Evolutionary conservation across 345 rosid species (phyloP), one percentile per base, ranked within the genome.

Genomic region (Camelina hispida): DNA sequence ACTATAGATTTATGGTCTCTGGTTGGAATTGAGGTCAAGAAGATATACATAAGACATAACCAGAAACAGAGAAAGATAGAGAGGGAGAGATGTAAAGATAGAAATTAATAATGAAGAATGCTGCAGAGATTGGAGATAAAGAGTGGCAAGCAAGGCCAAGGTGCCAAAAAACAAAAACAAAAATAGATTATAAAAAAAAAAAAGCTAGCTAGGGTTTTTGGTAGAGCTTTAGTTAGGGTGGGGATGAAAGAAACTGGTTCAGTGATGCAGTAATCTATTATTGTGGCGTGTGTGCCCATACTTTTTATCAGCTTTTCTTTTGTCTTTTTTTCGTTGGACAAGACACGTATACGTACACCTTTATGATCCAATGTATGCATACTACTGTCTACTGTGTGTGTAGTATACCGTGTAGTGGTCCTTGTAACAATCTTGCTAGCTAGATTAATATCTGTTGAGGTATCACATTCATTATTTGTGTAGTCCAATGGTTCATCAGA

Each of bases 171-270:
- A 35, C 30, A 0, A 43, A 15, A 2, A 10, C 4, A 68, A 10
- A 51, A 3, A 17, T 16, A 16, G 16, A 15, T 37, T 2, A 3
- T 25, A 25, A 25, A 28, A 7, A 42, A n/a, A 11, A 2, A 53
- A 38, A 71, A 60, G 65, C 62, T 72, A 77, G 72, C 69, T 78
- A 78, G 81, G 81, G 81, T 54, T 66, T 71, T 65, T 51, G 55
- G 46, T 71, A 71, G 66, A 78, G 72, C 72, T 65, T 66, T 70
- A 70, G 13, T 55, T 78, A 78, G 81, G 43, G 81, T 78, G 77
- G 77, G 81, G 77, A 72, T 72, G 63, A 78, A 72, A 78, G 79
- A 76, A 69, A 76, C 52, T 78, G 57, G 59, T 48, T 72, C 77
- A 72, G 81, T 78, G 59, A 66, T 59, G 44, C 81, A 78, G 81